Percentiles rank a stretch among this genome's conserved stretches.
Conservation (phyloP, 208 protist genomes). For the Trypanosoma avium region DNA sequence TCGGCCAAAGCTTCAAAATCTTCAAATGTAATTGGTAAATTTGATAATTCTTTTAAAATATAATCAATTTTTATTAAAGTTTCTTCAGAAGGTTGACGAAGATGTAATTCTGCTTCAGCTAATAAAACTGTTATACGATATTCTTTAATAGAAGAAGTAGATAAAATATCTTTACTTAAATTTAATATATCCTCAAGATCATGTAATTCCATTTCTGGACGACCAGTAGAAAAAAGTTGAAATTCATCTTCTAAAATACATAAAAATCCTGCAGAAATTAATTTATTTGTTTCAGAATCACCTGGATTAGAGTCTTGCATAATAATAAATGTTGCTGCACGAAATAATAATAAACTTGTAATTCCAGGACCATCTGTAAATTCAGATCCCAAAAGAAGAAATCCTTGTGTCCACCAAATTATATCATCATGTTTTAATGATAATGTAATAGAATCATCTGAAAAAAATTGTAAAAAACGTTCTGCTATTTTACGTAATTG, state of each 20-base stretch:
- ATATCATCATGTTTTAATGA: constrained; percentile 20
- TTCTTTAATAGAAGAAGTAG: neutral
- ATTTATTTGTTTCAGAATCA: neutral
- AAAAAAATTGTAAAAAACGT: constrained; percentile 14
- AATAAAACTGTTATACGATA: constrained; percentile 20
- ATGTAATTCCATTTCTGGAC: constrained; percentile 6
- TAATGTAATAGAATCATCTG: constrained; percentile 7
- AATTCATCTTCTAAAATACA: constrained; percentile 32
- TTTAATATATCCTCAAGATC: constrained; percentile 18
- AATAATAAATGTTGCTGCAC: constrained; percentile 4
- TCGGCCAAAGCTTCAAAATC: constrained; percentile 24
- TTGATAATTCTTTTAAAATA: constrained; percentile 14
- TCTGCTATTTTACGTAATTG: constrained; percentile 9
- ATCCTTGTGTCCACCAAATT: constrained; percentile 26
- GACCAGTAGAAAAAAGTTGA: constrained; percentile 20
- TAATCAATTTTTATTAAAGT: constrained; percentile 11
- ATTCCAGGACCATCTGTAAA: constrained; percentile 15
- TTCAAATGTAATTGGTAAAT: constrained; percentile 6
- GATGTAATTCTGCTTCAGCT: constrained; percentile 15
- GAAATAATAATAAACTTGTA: constrained; percentile 24
- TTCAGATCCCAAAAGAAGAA: constrained; percentile 28
- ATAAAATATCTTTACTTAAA: constrained; percentile 14
- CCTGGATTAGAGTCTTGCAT: constrained; percentile 12
- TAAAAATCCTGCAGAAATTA: constrained; percentile 15
- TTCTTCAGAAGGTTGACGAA: constrained; percentile 13